Evolutionary conservation across 2,329 filamentous ascomycete genomes (phyloP).

Genomic region (Xylaria sp.): DNA sequence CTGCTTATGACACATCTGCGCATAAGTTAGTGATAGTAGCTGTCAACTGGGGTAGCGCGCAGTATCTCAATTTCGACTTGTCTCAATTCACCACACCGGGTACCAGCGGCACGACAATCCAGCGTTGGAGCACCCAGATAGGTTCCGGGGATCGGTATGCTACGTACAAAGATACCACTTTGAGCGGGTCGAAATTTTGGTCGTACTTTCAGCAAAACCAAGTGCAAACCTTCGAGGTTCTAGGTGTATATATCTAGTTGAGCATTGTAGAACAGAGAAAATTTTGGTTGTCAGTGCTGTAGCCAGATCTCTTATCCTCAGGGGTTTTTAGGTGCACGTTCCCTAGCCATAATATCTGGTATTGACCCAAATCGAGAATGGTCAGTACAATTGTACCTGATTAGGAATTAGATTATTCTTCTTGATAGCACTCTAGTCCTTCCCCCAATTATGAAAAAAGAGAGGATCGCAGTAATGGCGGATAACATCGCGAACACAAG

Average conservation of each 20-base stretch:
- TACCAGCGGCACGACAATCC: conserved; percentile 41
- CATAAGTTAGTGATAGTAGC: conserved; percentile 47
- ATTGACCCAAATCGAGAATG: no score
- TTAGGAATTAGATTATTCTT: neutral
- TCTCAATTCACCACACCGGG: conserved; percentile 42
- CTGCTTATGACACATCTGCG: conserved; percentile 45
- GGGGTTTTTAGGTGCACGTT: neutral
- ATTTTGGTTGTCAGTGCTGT: neutral
- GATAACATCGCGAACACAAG: conserved; percentile 54
- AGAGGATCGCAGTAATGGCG: conserved; percentile 49
- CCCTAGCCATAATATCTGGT: neutral
- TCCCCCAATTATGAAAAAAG: conserved; percentile 53
- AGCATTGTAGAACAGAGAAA: no score
- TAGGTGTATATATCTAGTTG: conserved; percentile 27
- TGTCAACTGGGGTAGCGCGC: conserved; percentile 46
- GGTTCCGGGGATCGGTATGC: conserved; percentile 47
- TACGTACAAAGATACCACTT: conserved; percentile 39
- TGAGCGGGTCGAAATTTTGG: conserved; percentile 46
- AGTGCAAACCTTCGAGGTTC: conserved; percentile 49
- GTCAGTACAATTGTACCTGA: no score
- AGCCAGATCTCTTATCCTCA: neutral
- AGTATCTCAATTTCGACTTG: conserved; percentile 49
- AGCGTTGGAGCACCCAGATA: conserved; percentile 47
- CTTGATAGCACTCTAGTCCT: conserved; percentile 39
- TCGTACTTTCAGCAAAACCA: conserved; percentile 43